Evolutionary conservation across 352 stramenopile genomes (phyloP), one percentile per base, ranked within the genome.

Genomic region (Globisporangium lucens): DNA sequence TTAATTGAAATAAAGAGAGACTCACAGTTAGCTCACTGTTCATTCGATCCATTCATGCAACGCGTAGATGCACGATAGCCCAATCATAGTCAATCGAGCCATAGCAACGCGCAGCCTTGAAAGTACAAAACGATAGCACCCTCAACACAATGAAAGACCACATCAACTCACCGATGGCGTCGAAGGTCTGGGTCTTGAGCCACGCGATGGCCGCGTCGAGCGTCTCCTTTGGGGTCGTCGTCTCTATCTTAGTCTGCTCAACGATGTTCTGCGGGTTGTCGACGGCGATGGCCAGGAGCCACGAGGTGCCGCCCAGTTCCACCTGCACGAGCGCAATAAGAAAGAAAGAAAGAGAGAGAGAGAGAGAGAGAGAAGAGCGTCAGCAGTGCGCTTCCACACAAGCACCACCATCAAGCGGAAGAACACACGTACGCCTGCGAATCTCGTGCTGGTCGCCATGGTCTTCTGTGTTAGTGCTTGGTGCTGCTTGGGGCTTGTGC

Each of bases 241-340:
- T 98, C 47, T 90, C 75, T 73, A 98, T 93, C 56, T 77, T 74
- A 10, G 78, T 83, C 70, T 89, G 82, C 63, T 89, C 88, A 13
- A 96, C 67, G 68, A 98, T 97, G 77, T 97, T 97, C 65, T 90
- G 74, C 27, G 89, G 87, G 65, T 94, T 74, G 68, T 94, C 76
- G 55, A 95, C 77, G 15, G 94, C 95, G 43, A 99, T 92, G 27
- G 94, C 94, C 33, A 97, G 82, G 35, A 97, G 77, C 87, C 97
- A 99, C 58, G 95, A 97, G 36, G 96, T 99, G 38, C 97, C 97
- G 56, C 97, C 97, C 55, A 97, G 89, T 87, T 99, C 97, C 27
- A 99, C 74, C 75, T 83, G 41, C 53, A 43, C 3, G 20, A 29
- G 7, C 29, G 15, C 41, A 49, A 43, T 27, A 41, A 53, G 33